A percentile compares a stretch with the other conserved stretches of the same genome.
Evolutionary conservation across 345 rosid species (phyloP).

Genomic region (Laguncularia racemosa): DNA sequence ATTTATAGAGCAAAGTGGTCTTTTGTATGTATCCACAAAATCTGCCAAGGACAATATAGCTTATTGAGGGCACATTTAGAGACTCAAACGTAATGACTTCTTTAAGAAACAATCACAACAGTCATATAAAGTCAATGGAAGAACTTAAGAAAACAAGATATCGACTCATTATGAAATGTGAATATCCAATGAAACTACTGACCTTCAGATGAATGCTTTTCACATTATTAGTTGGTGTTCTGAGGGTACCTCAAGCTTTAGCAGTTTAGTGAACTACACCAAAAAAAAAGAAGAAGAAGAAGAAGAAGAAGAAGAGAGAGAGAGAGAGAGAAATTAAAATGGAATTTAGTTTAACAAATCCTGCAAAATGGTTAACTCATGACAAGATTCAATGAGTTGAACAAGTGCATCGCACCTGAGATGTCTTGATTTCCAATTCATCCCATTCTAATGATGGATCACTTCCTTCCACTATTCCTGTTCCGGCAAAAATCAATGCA

Average conservation of each 20-base stretch:
- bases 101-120: not conserved
- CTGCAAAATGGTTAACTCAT: not conserved
- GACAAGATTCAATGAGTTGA: not conserved
- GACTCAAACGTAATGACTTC: too few relatives aligned
- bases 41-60: too few relatives aligned
- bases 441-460: constrained; percentile 73
- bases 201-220: constrained; percentile 24
- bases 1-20: too few relatives aligned
- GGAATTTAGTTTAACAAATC: not conserved
- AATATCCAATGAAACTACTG: not conserved
- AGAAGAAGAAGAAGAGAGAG: too few relatives aligned
- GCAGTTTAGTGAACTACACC: constrained; percentile 77
- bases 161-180: too few relatives aligned
- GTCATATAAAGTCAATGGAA: not conserved
- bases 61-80: too few relatives aligned
- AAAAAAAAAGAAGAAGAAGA: too few relatives aligned
- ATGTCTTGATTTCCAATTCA: constrained; percentile 84
- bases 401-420: constrained; percentile 41
- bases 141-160: not conserved
- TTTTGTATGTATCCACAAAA: too few relatives aligned
- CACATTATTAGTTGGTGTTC: constrained; percentile 24
- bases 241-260: constrained; percentile 60
- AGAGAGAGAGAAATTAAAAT: constrained; percentile 1
- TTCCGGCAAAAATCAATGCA: constrained; percentile 78
- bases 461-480: constrained; percentile 85